phyloP scores from a whole-genome alignment of 768 basidiomycete genomes.

The Bullera alba region DNA sequence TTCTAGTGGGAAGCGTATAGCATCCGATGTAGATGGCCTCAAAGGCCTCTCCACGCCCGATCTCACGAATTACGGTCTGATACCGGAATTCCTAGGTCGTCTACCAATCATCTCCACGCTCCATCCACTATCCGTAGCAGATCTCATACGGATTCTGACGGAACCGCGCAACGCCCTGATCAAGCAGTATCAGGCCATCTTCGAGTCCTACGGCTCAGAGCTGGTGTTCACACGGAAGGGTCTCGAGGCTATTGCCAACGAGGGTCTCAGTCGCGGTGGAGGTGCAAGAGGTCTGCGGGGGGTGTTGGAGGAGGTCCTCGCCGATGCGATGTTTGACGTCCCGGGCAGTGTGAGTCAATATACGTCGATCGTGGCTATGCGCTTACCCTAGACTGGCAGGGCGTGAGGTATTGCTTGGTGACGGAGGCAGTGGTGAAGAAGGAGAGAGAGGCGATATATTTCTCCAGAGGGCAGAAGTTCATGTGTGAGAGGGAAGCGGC shows the following conservation, averaged over 20 bases:
- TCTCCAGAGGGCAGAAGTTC: constrained; percentile 50
- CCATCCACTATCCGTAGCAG: constrained; percentile 65
- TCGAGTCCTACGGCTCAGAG: constrained; percentile 75
- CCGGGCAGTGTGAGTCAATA: constrained; percentile 38
- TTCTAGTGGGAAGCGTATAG: background rate
- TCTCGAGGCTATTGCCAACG: constrained; percentile 69
- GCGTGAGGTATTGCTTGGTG: constrained; percentile 74
- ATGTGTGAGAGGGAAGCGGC: constrained; percentile 32
- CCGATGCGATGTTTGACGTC: constrained; percentile 74
- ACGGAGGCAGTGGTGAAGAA: constrained; percentile 64
- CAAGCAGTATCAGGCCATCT: constrained; percentile 79
- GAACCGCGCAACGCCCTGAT: constrained; percentile 87
- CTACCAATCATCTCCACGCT: constrained; percentile 87
- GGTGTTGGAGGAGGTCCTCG: constrained; percentile 75
- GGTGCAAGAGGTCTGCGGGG: constrained; percentile 85
- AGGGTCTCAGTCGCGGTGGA: constrained; percentile 72
- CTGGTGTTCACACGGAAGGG: constrained; percentile 78
- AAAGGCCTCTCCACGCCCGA: constrained; percentile 51
- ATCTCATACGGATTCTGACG: constrained; percentile 81
- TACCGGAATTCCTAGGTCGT: constrained; percentile 90
- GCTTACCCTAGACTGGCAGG: constrained; percentile 47
- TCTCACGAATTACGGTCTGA: constrained; percentile 83
- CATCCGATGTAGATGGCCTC: constrained; percentile 6
- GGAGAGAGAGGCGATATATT: constrained; percentile 62
- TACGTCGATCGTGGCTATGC: background rate